Evolutionary conservation across 176 grass and related monocot species (phyloP), one percentile per base, ranked within the genome.

Genomic region (Stipa capillata): DNA sequence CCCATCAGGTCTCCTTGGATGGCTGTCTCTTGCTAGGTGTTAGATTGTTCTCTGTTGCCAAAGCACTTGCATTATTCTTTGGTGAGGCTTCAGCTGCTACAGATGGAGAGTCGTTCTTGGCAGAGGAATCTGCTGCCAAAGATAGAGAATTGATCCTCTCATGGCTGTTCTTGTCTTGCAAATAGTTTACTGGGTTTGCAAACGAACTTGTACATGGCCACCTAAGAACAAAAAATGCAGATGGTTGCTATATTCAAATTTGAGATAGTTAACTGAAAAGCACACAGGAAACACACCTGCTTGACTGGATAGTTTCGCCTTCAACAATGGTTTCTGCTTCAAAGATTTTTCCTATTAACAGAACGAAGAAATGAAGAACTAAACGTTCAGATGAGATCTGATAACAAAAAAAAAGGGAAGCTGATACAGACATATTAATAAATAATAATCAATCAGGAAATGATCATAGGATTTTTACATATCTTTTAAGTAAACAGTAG

Each of bases 161-260:
- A 55, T 60, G 21, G 39, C 28, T 90, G 18, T 85, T 76, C 55
- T 91, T 85, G 9, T 88, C 79, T 49, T 6, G 53, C 6, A 79
- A 72, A 85, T 72, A 20, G 43, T 73, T 41, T 34, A 54, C 79
- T 65, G 88, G 78, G 55, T 94, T 72, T 24, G 69, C 68, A 71
- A 88, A 94, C 47, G 88, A 84, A 86, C 88, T 91, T 65, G 85
- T 88, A 75, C 87, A 91, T 51, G 88, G 85, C 85, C 85, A 94
- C 74, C 91, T 94, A 90, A 16, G 14, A 59, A 52, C 9, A 39
- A 76, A 36, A 49, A 23, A 81, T 80, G 28, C 4, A 40, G 35
- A 81, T 44, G 77, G 28, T 64, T 70, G 28, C 27, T 32, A 77
- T 47, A 72, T 36, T 84, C 33, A 77, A 75, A 64, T 31, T 50